Base-by-base conservation (phyloP, 805 yeast genomes). In the Peterozyma toletana region DNA sequence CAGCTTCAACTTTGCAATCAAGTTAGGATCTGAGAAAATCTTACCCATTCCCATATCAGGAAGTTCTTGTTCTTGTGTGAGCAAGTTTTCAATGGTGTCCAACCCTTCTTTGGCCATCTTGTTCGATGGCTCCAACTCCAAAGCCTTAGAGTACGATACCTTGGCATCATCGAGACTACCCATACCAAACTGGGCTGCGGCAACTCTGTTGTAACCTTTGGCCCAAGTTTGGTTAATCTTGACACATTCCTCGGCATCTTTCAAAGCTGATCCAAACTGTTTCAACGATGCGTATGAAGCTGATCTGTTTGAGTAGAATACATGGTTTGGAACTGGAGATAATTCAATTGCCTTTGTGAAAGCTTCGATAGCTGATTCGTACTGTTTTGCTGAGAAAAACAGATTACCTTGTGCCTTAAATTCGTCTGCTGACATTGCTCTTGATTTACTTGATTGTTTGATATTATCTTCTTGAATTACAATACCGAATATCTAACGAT, bases 141-240 rank as follows among this genome's bases (percentile, higher is more conserved):
- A 67, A 7, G 96, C 95, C 61, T 83, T 83, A 50, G 79, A 69
- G 64, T 88, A 91, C 21, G 84, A 71, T 27, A 63, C 62, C 53
- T 76, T 77, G 38, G 98, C 93, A 17, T 77, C 85, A 30, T 85
- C 89, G 40, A 82, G 73, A 48, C 86, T 76, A 14, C 88, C 88
- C 48, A 85, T 68, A n/a, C 99, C 99, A 56, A 73, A 83, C 40
- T 83, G 78, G 30, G 99, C 99, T 51, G 97, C 90, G 47, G 87
- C 99, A 33, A 85, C 84, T 65, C 99, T 82, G 57, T 81, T 85
- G 71, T 85, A 86, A 39, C 98, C 99, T 66, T 93, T 93, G 17
- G 96, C 89, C 98, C 98, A 93, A 2, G 83, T 52, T 13, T 89
- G 82, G 51, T 86, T 87, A 65, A 89, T 80, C 55, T 77, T 74